phyloP scores from a whole-genome alignment of 179 eudicot species.

The Spergularia azorica region DNA sequence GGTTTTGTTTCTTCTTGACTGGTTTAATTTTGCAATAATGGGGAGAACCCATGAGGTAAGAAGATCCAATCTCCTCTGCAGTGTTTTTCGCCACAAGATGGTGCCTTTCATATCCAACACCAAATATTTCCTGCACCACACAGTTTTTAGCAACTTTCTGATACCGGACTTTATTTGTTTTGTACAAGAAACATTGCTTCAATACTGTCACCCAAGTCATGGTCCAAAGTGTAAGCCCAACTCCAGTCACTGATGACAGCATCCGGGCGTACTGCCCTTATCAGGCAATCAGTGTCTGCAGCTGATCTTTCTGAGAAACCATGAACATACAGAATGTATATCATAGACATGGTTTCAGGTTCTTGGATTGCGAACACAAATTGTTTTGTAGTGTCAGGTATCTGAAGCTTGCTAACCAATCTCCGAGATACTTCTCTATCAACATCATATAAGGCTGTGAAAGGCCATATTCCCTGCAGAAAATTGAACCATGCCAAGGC shows the following conservation, averaged over 20 bases:
- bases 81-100: conserved; percentile 9
- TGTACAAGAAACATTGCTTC: conserved; percentile 4
- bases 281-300: conserved; percentile 2
- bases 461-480: neutral
- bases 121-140: conserved; percentile 16
- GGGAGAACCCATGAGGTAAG: conserved; percentile 20
- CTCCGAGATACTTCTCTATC: neutral
- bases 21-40: neutral
- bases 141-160: conserved; percentile 11
- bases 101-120: conserved; percentile 16
- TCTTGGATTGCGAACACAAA: conserved; percentile 18
- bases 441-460: neutral
- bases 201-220: conserved; percentile 19
- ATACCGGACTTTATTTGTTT: conserved; percentile 7
- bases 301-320: conserved; percentile 19
- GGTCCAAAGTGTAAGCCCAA: neutral
- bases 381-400: conserved; percentile 7
- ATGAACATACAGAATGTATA: conserved; percentile 14
- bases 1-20: neutral
- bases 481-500: neutral
- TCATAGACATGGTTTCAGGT: neutral
- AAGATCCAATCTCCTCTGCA: conserved; percentile 17
- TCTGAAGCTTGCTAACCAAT: neutral
- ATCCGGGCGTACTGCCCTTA: conserved; percentile 12
- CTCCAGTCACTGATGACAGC: conserved; percentile 24